phyloP scores from a whole-genome alignment of 2,329 filamentous ascomycete species.

The Xylaria hypoxylon region DNA sequence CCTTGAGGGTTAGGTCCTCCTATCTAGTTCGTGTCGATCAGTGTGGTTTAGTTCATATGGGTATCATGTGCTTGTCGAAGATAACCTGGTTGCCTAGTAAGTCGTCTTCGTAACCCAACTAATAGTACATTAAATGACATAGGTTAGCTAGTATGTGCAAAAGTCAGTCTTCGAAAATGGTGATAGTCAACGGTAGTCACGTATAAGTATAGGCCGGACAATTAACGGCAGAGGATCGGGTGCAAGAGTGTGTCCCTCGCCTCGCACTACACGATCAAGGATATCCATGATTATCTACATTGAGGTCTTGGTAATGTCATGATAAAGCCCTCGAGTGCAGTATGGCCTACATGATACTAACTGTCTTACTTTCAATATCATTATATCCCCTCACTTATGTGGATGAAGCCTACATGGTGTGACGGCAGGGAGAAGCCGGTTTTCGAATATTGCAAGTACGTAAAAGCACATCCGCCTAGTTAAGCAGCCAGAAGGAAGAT shows the following conservation, averaged over 20 bases:
- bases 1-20: not conserved
- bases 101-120: not conserved
- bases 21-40: not conserved
- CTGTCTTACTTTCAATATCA: not conserved
- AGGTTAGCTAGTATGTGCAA: not conserved
- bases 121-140: not conserved
- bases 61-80: not conserved
- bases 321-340: not conserved
- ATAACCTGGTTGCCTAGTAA: not conserved
- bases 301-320: not conserved
- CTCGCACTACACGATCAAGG: constrained; percentile 4
- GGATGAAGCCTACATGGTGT: not conserved
- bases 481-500: not conserved
- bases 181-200: not conserved
- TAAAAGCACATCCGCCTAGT: not conserved
- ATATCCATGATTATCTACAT: constrained; percentile 16
- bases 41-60: not conserved
- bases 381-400: not conserved
- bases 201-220: not conserved
- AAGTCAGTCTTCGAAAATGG: not conserved
- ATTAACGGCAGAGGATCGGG: not conserved
- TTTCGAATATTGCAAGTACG: not conserved
- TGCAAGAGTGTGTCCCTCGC: not conserved
- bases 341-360: not conserved
- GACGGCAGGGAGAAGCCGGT: not conserved